Base-by-base conservation (phyloP, 306 rosid genomes). In the Begonia peltatifolia region DNA sequence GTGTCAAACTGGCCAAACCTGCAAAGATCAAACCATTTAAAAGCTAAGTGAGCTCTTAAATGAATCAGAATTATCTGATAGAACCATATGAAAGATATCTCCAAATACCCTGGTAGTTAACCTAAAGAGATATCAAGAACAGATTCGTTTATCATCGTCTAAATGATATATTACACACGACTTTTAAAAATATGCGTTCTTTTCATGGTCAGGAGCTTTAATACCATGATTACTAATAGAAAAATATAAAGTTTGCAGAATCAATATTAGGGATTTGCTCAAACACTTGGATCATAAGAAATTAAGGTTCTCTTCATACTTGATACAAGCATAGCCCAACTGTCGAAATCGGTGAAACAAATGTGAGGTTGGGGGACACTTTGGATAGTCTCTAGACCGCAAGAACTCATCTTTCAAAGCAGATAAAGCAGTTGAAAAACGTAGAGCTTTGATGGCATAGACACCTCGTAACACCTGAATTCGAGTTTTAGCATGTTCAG, bases 1-100 rank as follows among this genome's bases (percentile, higher is more conserved):
- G 83, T 79, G 73, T 92, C 99, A 57, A 86, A 92, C 71, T 92
- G 99, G 55, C 84, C 96, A 83, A 86, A 92, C 86, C 99, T 90
- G 86, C 84, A 76, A 67, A 30, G 35, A 25, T 25, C 6, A 25
- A 30, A 30, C 38, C 38, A 7, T 30, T 30, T 2, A 30, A 30
- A 30, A 7, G 38, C 38, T 30, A 7, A 30, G 6, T 30, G 38
- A 30, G 38, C 38, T 30, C 38, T 30, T 30, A 30, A 5, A 7
- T 44, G 14, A 44, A 44, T 10, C 14, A 44, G 14, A 44, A 44
- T 44, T 44, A 44, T n/a, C 14, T 44, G n/a, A 10, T 44, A 44
- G 48, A 44, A 44, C 14, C 48, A 6, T 44, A 44, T 12, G 14
- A 10, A 10, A 44, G 48, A 44, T 10, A 44, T 3, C 7, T 30